A percentile compares a stretch with the other conserved stretches of the same genome.
These are phyloP conservation scores for Cylindrodendrum hubeiense DNA, from an alignment of 2,329 filamentous ascomycete genomes.

Conservation along the genomic window DNA sequence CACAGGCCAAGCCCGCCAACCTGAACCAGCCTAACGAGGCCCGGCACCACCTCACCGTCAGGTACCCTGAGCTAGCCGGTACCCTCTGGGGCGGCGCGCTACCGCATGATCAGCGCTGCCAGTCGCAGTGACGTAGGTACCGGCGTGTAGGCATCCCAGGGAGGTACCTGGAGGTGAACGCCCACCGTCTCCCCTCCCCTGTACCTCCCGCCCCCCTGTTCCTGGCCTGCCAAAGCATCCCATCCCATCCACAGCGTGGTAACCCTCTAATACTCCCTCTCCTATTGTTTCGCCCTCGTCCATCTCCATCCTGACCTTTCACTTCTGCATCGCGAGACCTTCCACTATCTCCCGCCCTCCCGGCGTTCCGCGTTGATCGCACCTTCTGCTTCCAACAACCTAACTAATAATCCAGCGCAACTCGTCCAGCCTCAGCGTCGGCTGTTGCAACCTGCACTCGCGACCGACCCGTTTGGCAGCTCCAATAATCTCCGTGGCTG, in stretches of 20 bases:
- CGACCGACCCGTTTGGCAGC: constrained; percentile 9
- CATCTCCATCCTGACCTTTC: constrained; percentile 31
- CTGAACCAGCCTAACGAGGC: constrained; percentile 44
- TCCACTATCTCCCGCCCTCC: constrained; percentile 30
- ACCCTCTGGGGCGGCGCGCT: constrained; percentile 23
- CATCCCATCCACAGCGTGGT: constrained; percentile 30
- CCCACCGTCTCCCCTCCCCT: constrained; percentile 35
- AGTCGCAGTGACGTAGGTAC: constrained; percentile 12
- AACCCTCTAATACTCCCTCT: constrained; percentile 39
- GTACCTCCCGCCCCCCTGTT: constrained; percentile 34
- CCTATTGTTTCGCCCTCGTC: constrained; percentile 33
- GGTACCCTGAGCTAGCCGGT: constrained; percentile 33
- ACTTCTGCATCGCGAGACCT: constrained; percentile 25
- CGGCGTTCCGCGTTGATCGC: constrained; percentile 44
- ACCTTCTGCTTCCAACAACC: constrained; percentile 24
- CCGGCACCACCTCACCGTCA: constrained; percentile 37
- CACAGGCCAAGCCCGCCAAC: constrained; percentile 41
- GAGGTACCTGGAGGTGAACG: constrained; percentile 32
- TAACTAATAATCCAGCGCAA: constrained; percentile 41
- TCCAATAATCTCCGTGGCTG: constrained; percentile 30
- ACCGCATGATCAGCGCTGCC: constrained; percentile 18
- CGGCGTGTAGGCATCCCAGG: constrained; percentile 1
- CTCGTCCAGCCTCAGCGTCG: constrained; percentile 15
- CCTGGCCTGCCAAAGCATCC: constrained; percentile 43
- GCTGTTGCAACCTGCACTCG: constrained; percentile 1